These are phyloP conservation scores for Adansonia grandidieri DNA, from an alignment of 441 rosid species.

Conservation along the genomic window DNA sequence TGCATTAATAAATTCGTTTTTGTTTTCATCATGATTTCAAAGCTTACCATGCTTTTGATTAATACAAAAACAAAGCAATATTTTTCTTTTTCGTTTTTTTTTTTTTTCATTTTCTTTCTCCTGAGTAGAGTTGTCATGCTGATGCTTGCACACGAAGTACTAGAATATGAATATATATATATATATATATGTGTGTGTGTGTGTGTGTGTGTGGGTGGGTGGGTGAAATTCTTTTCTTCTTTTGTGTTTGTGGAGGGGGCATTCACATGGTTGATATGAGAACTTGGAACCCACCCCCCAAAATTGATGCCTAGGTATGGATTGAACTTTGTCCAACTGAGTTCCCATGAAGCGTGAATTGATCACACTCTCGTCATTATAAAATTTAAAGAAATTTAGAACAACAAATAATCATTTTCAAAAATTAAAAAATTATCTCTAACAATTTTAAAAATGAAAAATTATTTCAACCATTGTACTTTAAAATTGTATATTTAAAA, in stretches of 20 bases:
- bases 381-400: too few relatives aligned
- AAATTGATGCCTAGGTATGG: conserved; percentile 22
- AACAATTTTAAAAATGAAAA: too few relatives aligned
- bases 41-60: not conserved
- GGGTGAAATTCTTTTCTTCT: too few relatives aligned
- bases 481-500: too few relatives aligned
- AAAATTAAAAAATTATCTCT: too few relatives aligned
- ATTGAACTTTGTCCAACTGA: conserved; percentile 18
- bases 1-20: not conserved
- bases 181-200: not conserved
- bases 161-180: not conserved
- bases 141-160: not conserved
- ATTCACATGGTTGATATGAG: conserved; percentile 34
- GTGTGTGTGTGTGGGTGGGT: not conserved
- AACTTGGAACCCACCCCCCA: conserved; percentile 36
- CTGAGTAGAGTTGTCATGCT: conserved; percentile 41
- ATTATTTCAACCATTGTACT: too few relatives aligned
- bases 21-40: conserved; percentile 21
- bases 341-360: too few relatives aligned
- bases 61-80: not conserved
- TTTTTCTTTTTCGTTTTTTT: not conserved
- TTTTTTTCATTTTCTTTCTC: not conserved
- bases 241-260: not conserved
- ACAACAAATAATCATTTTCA: too few relatives aligned
- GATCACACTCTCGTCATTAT: too few relatives aligned